Evolutionary conservation across 371 early-diverging fungal genomes (phyloP), one percentile per base, ranked within the genome.

Genomic region (Basidiobolus meristosporus): DNA sequence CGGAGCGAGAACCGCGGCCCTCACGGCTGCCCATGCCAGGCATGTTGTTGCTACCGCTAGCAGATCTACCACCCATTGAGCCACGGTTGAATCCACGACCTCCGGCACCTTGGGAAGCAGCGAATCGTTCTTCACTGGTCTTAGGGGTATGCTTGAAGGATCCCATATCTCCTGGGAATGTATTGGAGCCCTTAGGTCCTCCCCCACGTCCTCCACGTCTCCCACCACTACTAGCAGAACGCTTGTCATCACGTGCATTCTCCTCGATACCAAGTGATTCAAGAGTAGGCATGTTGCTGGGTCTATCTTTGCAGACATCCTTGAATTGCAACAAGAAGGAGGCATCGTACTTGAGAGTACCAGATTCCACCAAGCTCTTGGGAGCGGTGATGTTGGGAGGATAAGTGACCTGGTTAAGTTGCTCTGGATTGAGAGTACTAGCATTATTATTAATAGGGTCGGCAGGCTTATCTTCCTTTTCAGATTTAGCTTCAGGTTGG

Each of bases 251-350:
- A 35, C 58, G 52, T 7, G 55, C 38, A 22, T 50, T 41, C 14
- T 70, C 71, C 17, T 75, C 73, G 6, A 56, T 53, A 43, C 62
- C 70, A 42, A 80, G 61, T 29, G 64, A 68, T 23, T 78, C 71
- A 42, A 74, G 66, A 29, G 70, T 65, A 16, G 72, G 65, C 17
- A 88, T 59, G 26, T 75, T 73, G 7, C 62, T 60, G 9, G 82
- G 82, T 36, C 68, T 58, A 22, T 71, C 69, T 23, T 54, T 59
- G 55, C 82, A 74, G 30, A 75, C 56, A 7, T 59, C 56, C 52
- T 61, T 62, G 60, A 89, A 88, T 43, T 70, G 73, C 59, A 80
- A 57, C 58, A 93, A 66, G 55, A 90, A 93, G 39, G 62, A 70
- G 41, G 66, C 63, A 19, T 66, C 64, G 46, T 81, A 81, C 44